Evolutionary conservation across 345 rosid species (phyloP).

Genomic region (Eucalyptus virginea): DNA sequence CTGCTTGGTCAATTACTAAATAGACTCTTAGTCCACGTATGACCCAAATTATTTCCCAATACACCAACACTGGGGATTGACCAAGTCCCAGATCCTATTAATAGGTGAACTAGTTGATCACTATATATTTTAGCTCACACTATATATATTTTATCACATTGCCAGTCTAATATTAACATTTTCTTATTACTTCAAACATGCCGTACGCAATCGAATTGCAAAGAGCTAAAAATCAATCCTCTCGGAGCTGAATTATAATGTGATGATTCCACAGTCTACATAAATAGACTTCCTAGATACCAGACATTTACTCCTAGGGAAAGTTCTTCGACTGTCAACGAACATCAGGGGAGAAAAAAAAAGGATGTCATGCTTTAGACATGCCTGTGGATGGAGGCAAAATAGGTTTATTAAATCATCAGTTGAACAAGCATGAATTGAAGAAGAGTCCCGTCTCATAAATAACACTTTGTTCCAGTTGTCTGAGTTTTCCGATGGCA

Average conservation of each 20-base stretch:
- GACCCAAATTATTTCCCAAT: background rate
- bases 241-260: background rate
- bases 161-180: background rate
- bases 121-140: accelerated
- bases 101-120: background rate
- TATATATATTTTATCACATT: background rate
- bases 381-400: background rate
- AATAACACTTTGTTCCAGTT: background rate
- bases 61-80: background rate
- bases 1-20: no score
- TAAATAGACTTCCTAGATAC: background rate
- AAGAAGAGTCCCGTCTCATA: background rate
- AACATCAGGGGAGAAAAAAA: background rate
- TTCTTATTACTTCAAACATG: background rate
- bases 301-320: background rate
- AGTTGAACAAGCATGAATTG: background rate
- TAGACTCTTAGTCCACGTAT: background rate
- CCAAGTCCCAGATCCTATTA: background rate
- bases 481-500: background rate
- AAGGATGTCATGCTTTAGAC: background rate
- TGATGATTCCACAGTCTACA: background rate
- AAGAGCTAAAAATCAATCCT: background rate
- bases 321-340: background rate
- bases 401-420: background rate
- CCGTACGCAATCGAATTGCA: background rate